phyloP scores from a whole-genome alignment of 116 monocot genomes.

The Papilionanthe hybrid region DNA sequence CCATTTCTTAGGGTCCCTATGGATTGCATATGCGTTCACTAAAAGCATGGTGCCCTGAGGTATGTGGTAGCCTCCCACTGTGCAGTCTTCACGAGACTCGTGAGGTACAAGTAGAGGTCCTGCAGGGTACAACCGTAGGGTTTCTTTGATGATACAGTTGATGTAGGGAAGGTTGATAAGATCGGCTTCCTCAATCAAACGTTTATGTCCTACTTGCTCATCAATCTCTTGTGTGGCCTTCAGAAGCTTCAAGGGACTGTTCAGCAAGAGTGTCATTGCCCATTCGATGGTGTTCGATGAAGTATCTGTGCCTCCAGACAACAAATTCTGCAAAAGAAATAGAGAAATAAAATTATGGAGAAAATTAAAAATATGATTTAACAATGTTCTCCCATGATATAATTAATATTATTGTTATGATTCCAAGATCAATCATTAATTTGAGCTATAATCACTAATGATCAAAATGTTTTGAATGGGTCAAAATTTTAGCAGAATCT shows the following conservation, averaged over 20 bases:
- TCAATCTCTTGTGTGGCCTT: conserved; percentile 14
- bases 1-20: conserved; percentile 14
- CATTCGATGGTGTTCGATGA: conserved; percentile 10
- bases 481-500: too few species aligned
- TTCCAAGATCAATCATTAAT: too few species aligned
- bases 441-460: too few species aligned
- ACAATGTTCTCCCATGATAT: too few species aligned
- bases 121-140: conserved; percentile 13
- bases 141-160: conserved; percentile 13
- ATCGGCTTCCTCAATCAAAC: conserved; percentile 11
- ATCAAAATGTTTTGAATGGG: too few species aligned
- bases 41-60: conserved; percentile 13
- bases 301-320: conserved; percentile 17
- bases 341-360: too few species aligned
- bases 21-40: conserved; percentile 11
- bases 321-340: not conserved
- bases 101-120: conserved; percentile 7
- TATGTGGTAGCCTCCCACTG: conserved; percentile 3
- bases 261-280: conserved; percentile 18
- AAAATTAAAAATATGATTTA: too few species aligned
- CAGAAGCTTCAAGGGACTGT: not conserved
- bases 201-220: not conserved
- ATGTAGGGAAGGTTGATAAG: conserved; percentile 15
- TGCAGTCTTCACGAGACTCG: conserved; percentile 1
- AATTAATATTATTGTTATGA: too few species aligned